These are phyloP conservation scores for Fragaria nilgerrensis DNA, from an alignment of 306 rosid genomes.

Conservation along the genomic window DNA sequence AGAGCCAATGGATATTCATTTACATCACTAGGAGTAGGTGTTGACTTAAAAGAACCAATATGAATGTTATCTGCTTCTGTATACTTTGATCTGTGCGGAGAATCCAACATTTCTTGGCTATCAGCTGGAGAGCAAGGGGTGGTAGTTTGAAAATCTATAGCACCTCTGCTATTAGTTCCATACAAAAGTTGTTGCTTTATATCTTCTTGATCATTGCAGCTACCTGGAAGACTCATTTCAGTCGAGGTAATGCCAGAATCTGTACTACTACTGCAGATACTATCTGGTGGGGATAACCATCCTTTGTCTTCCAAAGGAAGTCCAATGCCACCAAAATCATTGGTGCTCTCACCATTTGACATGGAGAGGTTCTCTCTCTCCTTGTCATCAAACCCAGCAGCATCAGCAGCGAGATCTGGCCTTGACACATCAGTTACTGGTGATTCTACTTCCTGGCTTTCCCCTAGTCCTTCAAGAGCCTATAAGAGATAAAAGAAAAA, in stretches of 20 bases:
- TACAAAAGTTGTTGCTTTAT: conserved; percentile 45
- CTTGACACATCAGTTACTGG: conserved; percentile 60
- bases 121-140: conserved; percentile 39
- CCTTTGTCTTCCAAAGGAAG: conserved; percentile 75
- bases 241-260: conserved; percentile 56
- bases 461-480: conserved; percentile 99
- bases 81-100: conserved; percentile 38
- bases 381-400: conserved; percentile 56
- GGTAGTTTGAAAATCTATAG: conserved; percentile 27
- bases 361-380: conserved; percentile 56
- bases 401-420: conserved; percentile 59
- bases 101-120: conserved; percentile 37
- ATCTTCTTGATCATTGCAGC: conserved; percentile 57
- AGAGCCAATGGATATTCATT: conserved; percentile 33
- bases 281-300: conserved; percentile 90
- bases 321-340: conserved; percentile 45
- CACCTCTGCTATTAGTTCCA: conserved; percentile 42
- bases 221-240: conserved; percentile 58
- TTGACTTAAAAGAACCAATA: conserved; percentile 34
- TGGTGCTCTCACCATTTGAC: conserved; percentile 49
- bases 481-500: conserved; percentile 38
- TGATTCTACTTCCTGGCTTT: conserved; percentile 82
- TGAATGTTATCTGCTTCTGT: conserved; percentile 31
- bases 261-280: conserved; percentile 67
- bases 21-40: conserved; percentile 28